phyloP scores from a whole-genome alignment of 164 flowering plant species.

The Dillenia turbinata region DNA sequence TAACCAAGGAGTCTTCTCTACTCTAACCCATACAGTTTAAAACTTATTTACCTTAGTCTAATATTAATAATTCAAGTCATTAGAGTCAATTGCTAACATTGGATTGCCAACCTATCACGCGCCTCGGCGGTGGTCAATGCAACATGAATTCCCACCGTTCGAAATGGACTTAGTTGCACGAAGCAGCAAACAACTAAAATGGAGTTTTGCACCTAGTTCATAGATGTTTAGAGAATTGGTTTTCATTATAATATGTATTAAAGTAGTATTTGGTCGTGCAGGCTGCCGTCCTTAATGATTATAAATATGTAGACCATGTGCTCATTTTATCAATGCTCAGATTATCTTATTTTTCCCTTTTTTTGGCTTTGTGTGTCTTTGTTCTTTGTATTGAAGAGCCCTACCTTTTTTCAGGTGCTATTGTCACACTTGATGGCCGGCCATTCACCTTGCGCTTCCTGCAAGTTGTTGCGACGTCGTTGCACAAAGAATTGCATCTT shows the following conservation, averaged over 20 bases:
- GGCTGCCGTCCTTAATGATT: conserved; percentile 10
- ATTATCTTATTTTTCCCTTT: not conserved
- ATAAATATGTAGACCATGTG: conserved; percentile 19
- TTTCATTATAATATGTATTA: no score
- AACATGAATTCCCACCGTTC: not conserved
- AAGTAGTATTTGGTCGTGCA: no score
- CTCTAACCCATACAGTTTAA: not conserved
- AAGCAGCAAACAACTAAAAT: not conserved
- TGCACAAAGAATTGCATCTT: conserved; percentile 88
- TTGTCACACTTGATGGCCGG: conserved; percentile 41
- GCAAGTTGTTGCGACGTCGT: conserved; percentile 81
- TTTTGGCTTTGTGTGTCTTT: not conserved
- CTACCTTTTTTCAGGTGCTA: not conserved
- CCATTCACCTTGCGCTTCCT: conserved; percentile 85
- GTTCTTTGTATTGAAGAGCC: not conserved
- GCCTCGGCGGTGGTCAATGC: conserved; percentile 16
- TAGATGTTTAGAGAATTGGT: no score
- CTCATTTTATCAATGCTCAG: conserved; percentile 15
- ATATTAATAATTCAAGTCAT: not conserved
- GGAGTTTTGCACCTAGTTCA: conserved; percentile 5
- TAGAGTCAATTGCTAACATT: conserved; percentile 49
- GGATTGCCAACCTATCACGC: conserved; percentile 52
- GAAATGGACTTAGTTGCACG: no score
- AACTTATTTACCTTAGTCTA: not conserved
- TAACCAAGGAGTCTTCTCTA: no score